Evolutionary conservation across 805 yeast genomes (phyloP), one percentile per base, ranked within the genome.

Genomic region (Yamadazyma philogaea): DNA sequence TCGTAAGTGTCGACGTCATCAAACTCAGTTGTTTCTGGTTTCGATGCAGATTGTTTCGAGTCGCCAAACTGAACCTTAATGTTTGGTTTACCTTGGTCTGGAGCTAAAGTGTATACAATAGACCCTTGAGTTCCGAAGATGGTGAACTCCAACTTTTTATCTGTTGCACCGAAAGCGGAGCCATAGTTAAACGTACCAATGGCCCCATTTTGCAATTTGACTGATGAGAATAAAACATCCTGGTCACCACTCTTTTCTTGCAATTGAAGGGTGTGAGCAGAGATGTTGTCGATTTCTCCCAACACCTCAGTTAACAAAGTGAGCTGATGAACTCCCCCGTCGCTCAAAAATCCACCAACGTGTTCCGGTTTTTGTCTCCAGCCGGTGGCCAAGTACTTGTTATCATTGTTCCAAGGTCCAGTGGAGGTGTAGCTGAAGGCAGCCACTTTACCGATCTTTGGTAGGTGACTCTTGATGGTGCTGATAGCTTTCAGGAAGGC

Each of bases 321-420:
- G 61, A 90, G 69, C 63, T 90, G 97, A 65, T 91, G 98, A 18
- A 91, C 98, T 60, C 97, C 98, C 56, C 96, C 97, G 57, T 91
- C 98, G 45, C 91, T 82, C 54, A 91, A 70, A 64, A 73, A 90
- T 0, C 97, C 97, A 42, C 98, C 98, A 51, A 89, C 77, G 60
- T 91, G 97, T 63, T 87, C 82, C 24, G 98, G 97, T 37, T 82
- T 73, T 59, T 77, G 79, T 74, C 97, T 83, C 98, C 98, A 91
- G 12, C 81, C 42, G 1, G 97, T 90, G 17, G 68, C 61, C 46
- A 80, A 59, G 56, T 84, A 86, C 57, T 82, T 78, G 65, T 76
- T 81, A 43, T 66, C 55, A 22, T 68, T 69, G 50, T 77, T 74
- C 70, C 81, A 86, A 7, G 87, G 78, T 20, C 93, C 93, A 2